Conservation (phyloP, 306 rosid genomes). For the Prosopis cineraria region DNA sequence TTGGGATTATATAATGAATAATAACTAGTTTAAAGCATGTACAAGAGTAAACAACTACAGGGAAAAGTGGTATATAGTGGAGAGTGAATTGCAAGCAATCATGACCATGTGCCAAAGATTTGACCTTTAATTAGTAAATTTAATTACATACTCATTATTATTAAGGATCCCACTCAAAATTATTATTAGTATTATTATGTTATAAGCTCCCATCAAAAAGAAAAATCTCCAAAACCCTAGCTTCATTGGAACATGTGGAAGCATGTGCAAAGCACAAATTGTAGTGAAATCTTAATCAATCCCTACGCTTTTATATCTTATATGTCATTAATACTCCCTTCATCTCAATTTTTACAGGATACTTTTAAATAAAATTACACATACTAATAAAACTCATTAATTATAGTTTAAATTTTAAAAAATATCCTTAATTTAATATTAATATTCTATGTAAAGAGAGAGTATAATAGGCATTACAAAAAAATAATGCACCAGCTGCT, state of each 20-base stretch:
- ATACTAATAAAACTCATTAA: too few relatives aligned
- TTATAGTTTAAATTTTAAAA: too few relatives aligned
- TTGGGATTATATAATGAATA: slow-evolving; percentile 24
- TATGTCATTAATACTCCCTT: slow-evolving; percentile 12
- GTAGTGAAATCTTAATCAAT: slow-evolving; percentile 32
- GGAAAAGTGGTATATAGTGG: slow-evolving; percentile 2
- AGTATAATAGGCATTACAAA: too few relatives aligned
- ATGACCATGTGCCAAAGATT: slow-evolving; percentile 57
- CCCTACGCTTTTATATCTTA: slow-evolving; percentile 26
- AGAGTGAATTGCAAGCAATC: slow-evolving; percentile 62
- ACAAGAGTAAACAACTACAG: slow-evolving; percentile 12
- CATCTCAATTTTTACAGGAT: too few relatives aligned
- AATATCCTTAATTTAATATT: too few relatives aligned
- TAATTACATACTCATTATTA: slow-evolving; percentile 20
- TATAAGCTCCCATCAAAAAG: slow-evolving; percentile 20
- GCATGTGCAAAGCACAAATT: slow-evolving; percentile 57
- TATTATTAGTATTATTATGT: neutral
- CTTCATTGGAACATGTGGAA: slow-evolving; percentile 58
- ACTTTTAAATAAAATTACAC: too few relatives aligned
- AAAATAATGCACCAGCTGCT: too few relatives aligned
- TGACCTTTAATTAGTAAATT: slow-evolving; percentile 25
- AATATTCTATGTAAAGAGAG: too few relatives aligned
- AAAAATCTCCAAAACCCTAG: slow-evolving; percentile 33
- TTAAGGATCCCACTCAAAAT: slow-evolving; percentile 34
- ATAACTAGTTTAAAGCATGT: slow-evolving; percentile 25